Conservation (phyloP, 2,329 filamentous ascomycete species). For the Lasiodiplodia sp. region DNA sequence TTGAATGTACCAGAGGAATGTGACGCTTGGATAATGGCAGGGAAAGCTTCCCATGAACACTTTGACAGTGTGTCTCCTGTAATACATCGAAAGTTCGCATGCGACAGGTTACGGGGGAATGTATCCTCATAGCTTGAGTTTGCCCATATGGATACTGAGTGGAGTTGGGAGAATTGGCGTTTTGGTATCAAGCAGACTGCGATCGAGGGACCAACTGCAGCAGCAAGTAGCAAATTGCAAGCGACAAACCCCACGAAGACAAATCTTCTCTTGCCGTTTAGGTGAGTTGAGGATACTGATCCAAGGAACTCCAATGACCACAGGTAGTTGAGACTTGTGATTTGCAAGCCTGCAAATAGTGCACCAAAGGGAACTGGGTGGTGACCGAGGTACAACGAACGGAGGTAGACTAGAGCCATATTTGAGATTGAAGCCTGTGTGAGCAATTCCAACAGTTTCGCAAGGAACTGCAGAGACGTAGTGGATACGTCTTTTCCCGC, state of each 20-base stretch:
- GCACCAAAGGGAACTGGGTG: not conserved
- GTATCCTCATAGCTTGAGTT: no score
- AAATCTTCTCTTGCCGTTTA: not conserved
- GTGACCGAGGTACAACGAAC: not conserved
- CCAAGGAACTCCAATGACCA: slow-evolving; percentile 5
- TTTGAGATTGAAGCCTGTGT: not conserved
- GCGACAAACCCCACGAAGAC: not conserved
- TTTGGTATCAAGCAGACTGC: not conserved
- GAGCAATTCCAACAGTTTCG: not conserved
- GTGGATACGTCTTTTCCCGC: not conserved
- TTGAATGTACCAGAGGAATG: no score
- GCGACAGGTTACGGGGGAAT: no score
- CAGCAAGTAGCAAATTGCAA: not conserved
- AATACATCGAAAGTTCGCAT: no score
- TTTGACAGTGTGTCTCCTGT: no score
- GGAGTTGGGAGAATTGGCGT: not conserved
- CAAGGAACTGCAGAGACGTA: not conserved
- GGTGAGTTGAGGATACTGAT: not conserved
- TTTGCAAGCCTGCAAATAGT: not conserved
- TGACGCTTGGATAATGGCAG: no score
- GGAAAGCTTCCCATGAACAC: no score
- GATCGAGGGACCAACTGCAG: not conserved
- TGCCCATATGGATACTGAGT: no score
- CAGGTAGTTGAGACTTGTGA: not conserved
- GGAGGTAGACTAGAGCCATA: not conserved